A percentile compares a stretch with the other conserved stretches of the same genome.
phyloP scores from a whole-genome alignment of 129 eudicot species.

The Pittosporum tobira region DNA sequence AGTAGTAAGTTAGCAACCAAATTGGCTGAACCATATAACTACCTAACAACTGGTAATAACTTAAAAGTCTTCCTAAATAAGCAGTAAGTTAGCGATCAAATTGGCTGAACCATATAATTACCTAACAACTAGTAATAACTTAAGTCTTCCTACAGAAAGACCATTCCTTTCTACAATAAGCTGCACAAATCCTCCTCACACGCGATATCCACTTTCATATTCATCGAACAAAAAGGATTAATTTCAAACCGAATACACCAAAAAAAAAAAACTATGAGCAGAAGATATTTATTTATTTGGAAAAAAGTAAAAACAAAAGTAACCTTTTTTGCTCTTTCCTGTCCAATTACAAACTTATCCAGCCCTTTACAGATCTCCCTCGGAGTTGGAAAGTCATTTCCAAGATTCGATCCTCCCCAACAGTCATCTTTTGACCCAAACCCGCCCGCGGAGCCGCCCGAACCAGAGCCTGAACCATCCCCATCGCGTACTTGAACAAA shows the following conservation, averaged over 20 bases:
- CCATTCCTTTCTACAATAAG: neutral
- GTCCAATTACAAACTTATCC: constrained; percentile 75
- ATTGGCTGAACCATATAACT: neutral
- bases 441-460: constrained; percentile 50
- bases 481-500: constrained; percentile 29
- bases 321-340: constrained; percentile 66
- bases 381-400: constrained; percentile 76
- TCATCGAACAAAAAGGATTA: neutral
- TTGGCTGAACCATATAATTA: neutral
- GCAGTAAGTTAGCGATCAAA: neutral
- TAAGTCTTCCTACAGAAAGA: neutral
- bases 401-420: constrained; percentile 92
- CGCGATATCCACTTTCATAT: neutral
- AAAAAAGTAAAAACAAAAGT: neutral
- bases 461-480: constrained; percentile 26
- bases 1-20: neutral
- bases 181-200: neutral
- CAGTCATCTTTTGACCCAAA: constrained; percentile 47
- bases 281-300: too few relatives aligned
- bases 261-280: too few relatives aligned
- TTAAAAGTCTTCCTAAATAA: too few relatives aligned
- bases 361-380: constrained; percentile 73
- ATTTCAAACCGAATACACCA: too few relatives aligned
- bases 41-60: neutral
- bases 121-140: neutral